Evolutionary conservation across 202 grass and related monocot species (phyloP).

Genomic region (Miscanthus sacchariflorus): DNA sequence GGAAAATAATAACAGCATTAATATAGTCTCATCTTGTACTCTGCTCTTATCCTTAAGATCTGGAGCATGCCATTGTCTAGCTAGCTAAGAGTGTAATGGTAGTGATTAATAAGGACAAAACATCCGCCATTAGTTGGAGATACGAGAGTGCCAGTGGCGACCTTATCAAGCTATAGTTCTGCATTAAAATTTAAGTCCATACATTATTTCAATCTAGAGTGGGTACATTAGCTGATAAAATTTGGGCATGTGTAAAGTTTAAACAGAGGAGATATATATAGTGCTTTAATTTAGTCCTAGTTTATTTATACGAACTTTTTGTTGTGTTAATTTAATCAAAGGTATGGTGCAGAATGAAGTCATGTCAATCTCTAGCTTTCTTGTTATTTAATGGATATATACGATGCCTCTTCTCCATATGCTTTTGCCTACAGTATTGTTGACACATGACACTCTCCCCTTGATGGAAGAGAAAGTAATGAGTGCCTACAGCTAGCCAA

Average conservation of each 20-base stretch:
- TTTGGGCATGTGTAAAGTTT: too few relatives aligned
- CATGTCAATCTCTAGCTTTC: too few relatives aligned
- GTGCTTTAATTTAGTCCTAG: background rate
- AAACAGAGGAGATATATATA: background rate
- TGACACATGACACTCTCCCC: background rate
- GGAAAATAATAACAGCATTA: background rate
- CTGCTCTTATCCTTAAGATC: constrained; percentile 35
- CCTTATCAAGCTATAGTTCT: background rate
- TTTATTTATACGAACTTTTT: background rate
- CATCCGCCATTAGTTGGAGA: background rate
- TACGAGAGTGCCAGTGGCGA: background rate
- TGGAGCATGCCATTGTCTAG: background rate
- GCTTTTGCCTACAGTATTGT: background rate
- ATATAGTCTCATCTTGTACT: background rate
- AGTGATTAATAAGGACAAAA: background rate
- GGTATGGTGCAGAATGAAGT: background rate
- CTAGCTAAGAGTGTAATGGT: background rate
- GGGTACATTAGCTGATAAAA: too few relatives aligned
- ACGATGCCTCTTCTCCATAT: too few relatives aligned
- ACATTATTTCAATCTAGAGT: too few relatives aligned
- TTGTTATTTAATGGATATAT: background rate
- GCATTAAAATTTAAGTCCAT: background rate
- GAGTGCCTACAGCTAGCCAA: background rate
- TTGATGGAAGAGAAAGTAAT: constrained; percentile 14
- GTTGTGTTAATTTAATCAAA: background rate